Percentiles rank a stretch among this genome's conserved stretches.
Evolutionary conservation across 331 rosid species (phyloP).

Genomic region (Prunus yedoensis): DNA sequence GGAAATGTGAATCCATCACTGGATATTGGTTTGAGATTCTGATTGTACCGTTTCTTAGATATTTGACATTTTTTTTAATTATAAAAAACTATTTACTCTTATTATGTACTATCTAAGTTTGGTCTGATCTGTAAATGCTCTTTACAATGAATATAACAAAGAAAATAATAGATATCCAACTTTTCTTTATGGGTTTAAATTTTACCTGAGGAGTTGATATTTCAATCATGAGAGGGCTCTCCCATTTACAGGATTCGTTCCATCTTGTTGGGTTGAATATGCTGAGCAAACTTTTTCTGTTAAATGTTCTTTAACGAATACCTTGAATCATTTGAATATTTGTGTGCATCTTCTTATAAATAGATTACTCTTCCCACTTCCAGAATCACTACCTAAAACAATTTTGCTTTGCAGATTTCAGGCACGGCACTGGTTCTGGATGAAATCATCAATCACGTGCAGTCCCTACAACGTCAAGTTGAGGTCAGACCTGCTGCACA

Average conservation of each 20-base stretch:
- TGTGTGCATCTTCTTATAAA: not conserved
- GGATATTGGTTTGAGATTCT: not conserved
- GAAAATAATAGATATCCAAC: not conserved
- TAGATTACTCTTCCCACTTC: not conserved
- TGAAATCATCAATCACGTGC: conserved; percentile 97
- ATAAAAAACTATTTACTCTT: not conserved
- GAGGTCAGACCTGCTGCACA: conserved; percentile 69
- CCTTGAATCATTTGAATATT: conserved; percentile 4
- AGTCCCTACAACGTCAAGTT: conserved; percentile 89
- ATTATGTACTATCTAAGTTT: not conserved
- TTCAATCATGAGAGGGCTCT: conserved; percentile 2
- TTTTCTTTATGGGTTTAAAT: not conserved
- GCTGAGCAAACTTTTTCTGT: conserved; percentile 19
- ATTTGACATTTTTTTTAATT: not conserved
- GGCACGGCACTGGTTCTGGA: conserved; percentile 98
- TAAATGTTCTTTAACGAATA: not conserved
- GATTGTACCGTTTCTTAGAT: not conserved
- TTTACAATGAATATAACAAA: not conserved
- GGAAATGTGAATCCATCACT: not conserved
- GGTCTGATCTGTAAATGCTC: not conserved
- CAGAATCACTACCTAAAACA: conserved; percentile 10
- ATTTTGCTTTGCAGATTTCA: conserved; percentile 64
- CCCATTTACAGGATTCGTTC: conserved; percentile 5
- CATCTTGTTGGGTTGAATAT: conserved; percentile 6
- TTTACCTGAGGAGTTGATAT: not conserved